phyloP scores from a whole-genome alignment of 164 flowering plant species.

The Vitis riparia region DNA sequence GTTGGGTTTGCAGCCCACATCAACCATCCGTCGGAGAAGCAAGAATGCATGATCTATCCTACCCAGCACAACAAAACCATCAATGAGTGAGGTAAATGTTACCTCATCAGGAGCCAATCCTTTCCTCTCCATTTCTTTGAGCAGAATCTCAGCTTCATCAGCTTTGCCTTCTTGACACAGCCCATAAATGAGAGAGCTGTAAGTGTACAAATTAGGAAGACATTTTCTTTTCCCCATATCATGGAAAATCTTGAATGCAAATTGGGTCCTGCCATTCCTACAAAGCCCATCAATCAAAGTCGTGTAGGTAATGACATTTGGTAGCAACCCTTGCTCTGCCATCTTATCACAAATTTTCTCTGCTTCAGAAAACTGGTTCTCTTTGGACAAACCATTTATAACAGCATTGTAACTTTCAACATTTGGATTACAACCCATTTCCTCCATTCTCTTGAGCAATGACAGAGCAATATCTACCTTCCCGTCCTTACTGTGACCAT shows the following conservation, averaged over 20 bases:
- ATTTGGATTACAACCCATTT: constrained; percentile 41
- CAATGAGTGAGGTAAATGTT: constrained; percentile 63
- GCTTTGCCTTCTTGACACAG: constrained; percentile 71
- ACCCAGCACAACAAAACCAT: constrained; percentile 63
- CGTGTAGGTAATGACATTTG: constrained; percentile 73
- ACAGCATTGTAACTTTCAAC: constrained; percentile 68
- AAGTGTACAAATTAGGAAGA: constrained; percentile 59
- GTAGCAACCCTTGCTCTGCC: constrained; percentile 51
- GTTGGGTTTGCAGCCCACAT: constrained; percentile 58
- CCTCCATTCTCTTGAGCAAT: constrained; percentile 53
- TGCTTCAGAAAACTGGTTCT: constrained; percentile 42
- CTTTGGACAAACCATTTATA: constrained; percentile 56
- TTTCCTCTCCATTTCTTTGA: constrained; percentile 56
- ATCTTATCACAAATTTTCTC: constrained; percentile 39
- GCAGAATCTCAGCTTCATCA: constrained; percentile 54
- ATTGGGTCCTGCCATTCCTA: constrained; percentile 48
- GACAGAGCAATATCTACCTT: constrained; percentile 53
- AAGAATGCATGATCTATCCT: constrained; percentile 59
- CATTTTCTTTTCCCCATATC: constrained; percentile 58
- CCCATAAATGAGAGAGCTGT: constrained; percentile 63
- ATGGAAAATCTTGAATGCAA: constrained; percentile 56
- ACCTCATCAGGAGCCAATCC: constrained; percentile 62
- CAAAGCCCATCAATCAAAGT: constrained; percentile 71
- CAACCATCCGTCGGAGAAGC: constrained; percentile 51
- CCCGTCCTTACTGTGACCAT: constrained; percentile 67